Base-by-base conservation (phyloP, 345 rosid species). In the Linum tenue region DNA sequence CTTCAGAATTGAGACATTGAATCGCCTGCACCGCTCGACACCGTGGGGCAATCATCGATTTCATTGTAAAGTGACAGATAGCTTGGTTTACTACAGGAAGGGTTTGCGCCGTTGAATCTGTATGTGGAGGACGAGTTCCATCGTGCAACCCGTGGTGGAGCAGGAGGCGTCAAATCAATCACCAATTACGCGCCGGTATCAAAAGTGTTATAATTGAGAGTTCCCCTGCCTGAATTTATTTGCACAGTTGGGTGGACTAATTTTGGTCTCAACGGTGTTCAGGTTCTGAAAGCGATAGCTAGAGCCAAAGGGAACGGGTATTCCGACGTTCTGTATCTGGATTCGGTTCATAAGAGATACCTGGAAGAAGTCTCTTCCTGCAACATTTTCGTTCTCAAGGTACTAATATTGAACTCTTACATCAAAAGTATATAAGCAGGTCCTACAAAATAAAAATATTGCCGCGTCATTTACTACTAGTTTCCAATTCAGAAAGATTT, bases 111-210 rank as follows among this genome's bases (percentile, higher is more conserved):
- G 7, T 48, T 76, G 67, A 71, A 64, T 55, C 56, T 76, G 5
- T 65, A 60, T 41, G 50, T 76, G 2, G 79, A 76, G 64, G 79
- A 71, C 5, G 79, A 76, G 63, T 76, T 68, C 65, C 73, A 76
- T 50, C 79, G 79, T 3, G 70, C 79, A 38, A 15, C 73, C 15
- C 70, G 57, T n/a, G 79, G 79, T 17, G 79, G 79, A 68, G 69
- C 75, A 60, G 79, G 79, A 16, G 76, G 75, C n/a, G 72, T 76
- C 53, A 76, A 76, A 56, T 67, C 79, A 64, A 76, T 76, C 70
- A 67, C 79, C 5, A 76, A 76, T 65, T 76, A 76, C 60, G 75
- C 79, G 4, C 64, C 64, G 50, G 64, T 61, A 61, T 16, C 8
- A 56, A 7, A 11, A 56, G 7, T 56, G 7, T 56, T 16, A 56